phyloP scores from a whole-genome alignment of 176 grass and related monocot species.

The Triticum monococcum region DNA sequence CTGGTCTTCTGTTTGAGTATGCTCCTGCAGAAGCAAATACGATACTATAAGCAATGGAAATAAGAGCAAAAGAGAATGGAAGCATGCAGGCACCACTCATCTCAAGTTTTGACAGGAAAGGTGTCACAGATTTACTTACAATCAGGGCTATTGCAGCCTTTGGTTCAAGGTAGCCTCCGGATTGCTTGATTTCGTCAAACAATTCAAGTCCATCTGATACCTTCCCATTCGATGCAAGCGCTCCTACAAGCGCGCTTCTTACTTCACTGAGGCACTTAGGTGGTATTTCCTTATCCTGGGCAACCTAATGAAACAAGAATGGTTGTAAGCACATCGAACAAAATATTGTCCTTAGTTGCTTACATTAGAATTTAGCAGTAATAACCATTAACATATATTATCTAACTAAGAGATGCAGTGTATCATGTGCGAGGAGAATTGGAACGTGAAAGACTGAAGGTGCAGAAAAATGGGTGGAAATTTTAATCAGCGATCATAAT shows the following conservation, averaged over 20 bases:
- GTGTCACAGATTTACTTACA: constrained; percentile 47
- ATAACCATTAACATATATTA: neutral
- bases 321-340: neutral
- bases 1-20: constrained; percentile 74
- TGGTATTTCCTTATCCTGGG: constrained; percentile 62
- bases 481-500: constrained; percentile 28
- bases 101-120: constrained; percentile 16
- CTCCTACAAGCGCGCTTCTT: constrained; percentile 61
- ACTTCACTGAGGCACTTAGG: constrained; percentile 53
- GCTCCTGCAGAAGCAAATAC: constrained; percentile 56
- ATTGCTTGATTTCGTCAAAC: constrained; percentile 77
- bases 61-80: neutral
- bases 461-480: constrained; percentile 23
- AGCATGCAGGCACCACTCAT: constrained; percentile 1
- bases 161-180: constrained; percentile 52
- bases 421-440: constrained; percentile 21
- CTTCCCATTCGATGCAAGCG: constrained; percentile 72
- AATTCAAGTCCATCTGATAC: constrained; percentile 64
- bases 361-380: constrained; percentile 15
- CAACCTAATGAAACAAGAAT: constrained; percentile 57
- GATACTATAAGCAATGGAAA: constrained; percentile 27
- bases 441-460: constrained; percentile 1
- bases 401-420: constrained; percentile 2
- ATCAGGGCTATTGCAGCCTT: constrained; percentile 70
- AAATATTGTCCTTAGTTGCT: neutral